Conservation (phyloP, 2,329 filamentous ascomycete species). For the Monilinia fructicola region DNA sequence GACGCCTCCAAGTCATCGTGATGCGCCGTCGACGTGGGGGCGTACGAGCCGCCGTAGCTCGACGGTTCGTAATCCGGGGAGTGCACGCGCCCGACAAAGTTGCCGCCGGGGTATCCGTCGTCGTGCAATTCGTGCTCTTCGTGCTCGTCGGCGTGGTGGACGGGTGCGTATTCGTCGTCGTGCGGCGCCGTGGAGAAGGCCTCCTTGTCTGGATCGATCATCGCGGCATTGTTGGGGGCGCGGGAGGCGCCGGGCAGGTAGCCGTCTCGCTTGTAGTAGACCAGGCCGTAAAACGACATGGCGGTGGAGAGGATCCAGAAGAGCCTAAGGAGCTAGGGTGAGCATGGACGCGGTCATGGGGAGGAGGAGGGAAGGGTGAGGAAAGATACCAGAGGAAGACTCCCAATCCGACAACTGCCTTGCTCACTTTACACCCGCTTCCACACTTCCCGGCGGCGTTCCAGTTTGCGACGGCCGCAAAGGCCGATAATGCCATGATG, state of each 20-base stretch:
- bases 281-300: conserved; percentile 59
- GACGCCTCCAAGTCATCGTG: conserved; percentile 38
- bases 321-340: conserved; percentile 46
- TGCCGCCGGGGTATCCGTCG: conserved; percentile 22
- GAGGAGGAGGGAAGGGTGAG: background rate
- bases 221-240: conserved; percentile 40
- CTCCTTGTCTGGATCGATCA: conserved; percentile 68
- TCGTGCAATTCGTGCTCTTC: conserved; percentile 35
- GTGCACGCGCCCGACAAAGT: conserved; percentile 2
- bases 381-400: conserved; percentile 58
- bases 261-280: conserved; percentile 62
- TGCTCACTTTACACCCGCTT: conserved; percentile 58
- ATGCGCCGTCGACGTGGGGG: conserved; percentile 41
- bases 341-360: conserved; percentile 11
- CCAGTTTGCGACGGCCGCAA: conserved; percentile 64
- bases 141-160: conserved; percentile 49
- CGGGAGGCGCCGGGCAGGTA: conserved; percentile 52
- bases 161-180: conserved; percentile 64
- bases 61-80: conserved; percentile 25
- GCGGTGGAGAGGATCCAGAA: conserved; percentile 54
- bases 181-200: conserved; percentile 68
- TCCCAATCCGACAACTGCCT: conserved; percentile 60
- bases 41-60: conserved; percentile 32
- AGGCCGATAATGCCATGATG: conserved; percentile 66
- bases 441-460: conserved; percentile 58